Evolutionary conservation across 257 asterid genomes (phyloP).

Genomic region (Solanum pimpinellifolium): DNA sequence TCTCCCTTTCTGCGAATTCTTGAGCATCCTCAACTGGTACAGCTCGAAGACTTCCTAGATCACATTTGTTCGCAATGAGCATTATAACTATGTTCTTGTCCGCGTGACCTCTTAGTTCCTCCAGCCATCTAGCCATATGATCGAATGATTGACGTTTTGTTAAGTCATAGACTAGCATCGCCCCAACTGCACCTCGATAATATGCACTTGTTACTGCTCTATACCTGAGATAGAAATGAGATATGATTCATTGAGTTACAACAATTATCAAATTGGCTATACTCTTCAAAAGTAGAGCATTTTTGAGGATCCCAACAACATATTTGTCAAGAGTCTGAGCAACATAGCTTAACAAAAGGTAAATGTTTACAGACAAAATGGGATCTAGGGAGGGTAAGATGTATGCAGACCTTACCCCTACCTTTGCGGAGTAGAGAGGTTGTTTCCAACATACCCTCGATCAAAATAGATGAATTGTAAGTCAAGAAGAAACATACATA

Average conservation of each 20-base stretch:
- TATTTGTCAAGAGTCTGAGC: not conserved
- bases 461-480: not conserved
- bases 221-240: slow-evolving; percentile 24
- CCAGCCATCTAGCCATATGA: slow-evolving; percentile 86
- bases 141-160: slow-evolving; percentile 78
- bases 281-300: not conserved
- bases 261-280: not conserved
- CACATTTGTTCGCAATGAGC: slow-evolving; percentile 73
- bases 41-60: slow-evolving; percentile 60
- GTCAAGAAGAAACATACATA: not conserved
- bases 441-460: not conserved
- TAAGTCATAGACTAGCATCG: slow-evolving; percentile 74
- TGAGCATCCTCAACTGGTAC: slow-evolving; percentile 82
- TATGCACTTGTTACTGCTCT: slow-evolving; percentile 88
- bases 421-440: not conserved
- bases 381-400: not conserved
- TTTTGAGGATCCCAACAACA: not conserved
- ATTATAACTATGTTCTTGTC: slow-evolving; percentile 76
- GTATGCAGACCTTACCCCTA: not conserved
- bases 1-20: slow-evolving; percentile 84
- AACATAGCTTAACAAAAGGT: not conserved
- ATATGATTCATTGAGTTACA: not conserved
- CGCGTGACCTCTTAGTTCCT: slow-evolving; percentile 79
- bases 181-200: slow-evolving; percentile 85
- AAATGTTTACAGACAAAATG: not conserved